Evolutionary conservation across 73 alveolate species (phyloP), one percentile per base, ranked within the genome.

Genomic region (Tetrahymena thermophila): DNA sequence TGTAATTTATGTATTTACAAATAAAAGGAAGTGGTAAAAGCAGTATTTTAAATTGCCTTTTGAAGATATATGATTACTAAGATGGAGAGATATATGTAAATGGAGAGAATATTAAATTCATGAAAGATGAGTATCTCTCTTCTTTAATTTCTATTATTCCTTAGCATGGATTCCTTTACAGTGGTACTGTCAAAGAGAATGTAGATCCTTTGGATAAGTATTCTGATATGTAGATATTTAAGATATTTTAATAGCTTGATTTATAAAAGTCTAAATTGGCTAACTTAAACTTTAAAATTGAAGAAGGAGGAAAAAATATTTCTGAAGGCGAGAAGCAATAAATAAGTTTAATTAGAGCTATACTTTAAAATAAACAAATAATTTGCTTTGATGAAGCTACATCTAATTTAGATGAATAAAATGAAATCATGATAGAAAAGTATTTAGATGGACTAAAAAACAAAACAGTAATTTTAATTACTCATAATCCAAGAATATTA

Each of bases 171-270:
- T 94, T 96, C 50, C 85, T 98, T 43, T 96, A 97, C 94, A 96
- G 96, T 94, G 97, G 97, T 43, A 96, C 97, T 34, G 56, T 98
- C 4, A 98, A 98, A 96, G 99, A 97, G 38, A 98, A 98, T 94
- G 93, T 98, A 23, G 99, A 98, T 97, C 99, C 99, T 6, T 96
- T 96, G 95, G 93, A 96, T 84, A 94, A 94, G 40, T 96, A 94
- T 89, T 83, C 96, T 42, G 97, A 98, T 56, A 94, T 96, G 35
- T 94, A 96, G 50, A 96, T 98, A 44, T 84, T 85, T 85, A 23
- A 93, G 25, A 97, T 96, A 93, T 95, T 98, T 55, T 94, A 97
- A 44, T 96, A 50, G 96, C 94, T 35, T 85, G 95, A 85, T 85
- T 85, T 85, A 42, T 10, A 85, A 13, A 38, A 85, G 34, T 38